Evolutionary conservation across 768 basidiomycete genomes (phyloP), one percentile per base, ranked within the genome.

Genomic region (Auricularia sp.): DNA sequence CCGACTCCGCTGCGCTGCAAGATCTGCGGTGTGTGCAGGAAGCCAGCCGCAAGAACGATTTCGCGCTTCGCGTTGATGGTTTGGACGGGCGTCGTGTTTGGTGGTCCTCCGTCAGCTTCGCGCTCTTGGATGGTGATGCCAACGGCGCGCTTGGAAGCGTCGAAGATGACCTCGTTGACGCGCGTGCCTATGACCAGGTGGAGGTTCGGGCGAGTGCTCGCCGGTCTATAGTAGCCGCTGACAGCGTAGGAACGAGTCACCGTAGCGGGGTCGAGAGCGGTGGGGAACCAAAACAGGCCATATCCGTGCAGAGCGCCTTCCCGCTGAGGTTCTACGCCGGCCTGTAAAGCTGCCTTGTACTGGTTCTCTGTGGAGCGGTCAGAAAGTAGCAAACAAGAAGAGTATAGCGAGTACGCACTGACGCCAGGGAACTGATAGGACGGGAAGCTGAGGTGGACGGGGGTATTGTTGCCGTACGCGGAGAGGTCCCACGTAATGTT

Each of bases 1-100:
- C 81, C 82, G 58, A 84, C 72, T 18, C 82, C 82, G 34, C 73
- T 74, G 14, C 56, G 56, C 56, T 59, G 56, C 6, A 59, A 29
- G 34, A 59, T 59, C 34, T 59, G 56, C 29, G 56, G 56, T 18
- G 56, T 59, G 56, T 59, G 56, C 23, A 59, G 34, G 56, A 35
- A 29, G 7, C 56, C 56, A 18, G 56, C 6, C 21, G 56, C 23
- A 7, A 59, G 29, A 10, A 59, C 56, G 34, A 59, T 59, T 18
- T 59, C 56, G 7, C 34, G 23, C 56, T 35, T 59, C 29, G 56
- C 56, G 6, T 5, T 59, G 23, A 34, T 34, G 23, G 23, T 59
- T 10, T 33, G 56, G 10, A 59, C 34, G 29, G 21, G n/a, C 53
- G 53, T 59, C 47, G 14, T 21, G 47, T 18, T 21, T 18, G 47